Conservation (phyloP, 2,329 filamentous ascomycete species). For the Escovopsis sp. region DNA sequence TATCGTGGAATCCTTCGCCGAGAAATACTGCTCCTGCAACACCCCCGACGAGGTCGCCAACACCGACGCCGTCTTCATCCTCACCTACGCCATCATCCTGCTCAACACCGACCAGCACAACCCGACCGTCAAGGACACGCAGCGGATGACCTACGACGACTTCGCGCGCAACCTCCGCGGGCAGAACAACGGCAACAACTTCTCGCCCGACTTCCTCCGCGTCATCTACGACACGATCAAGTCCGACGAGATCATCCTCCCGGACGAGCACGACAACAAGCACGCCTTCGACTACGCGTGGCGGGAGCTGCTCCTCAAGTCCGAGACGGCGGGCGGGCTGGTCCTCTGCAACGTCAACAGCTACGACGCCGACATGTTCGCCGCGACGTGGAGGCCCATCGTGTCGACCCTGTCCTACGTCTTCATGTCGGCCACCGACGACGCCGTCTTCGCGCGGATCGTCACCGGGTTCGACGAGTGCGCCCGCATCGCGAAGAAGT, state of each 20-base stretch:
- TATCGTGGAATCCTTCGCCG: constrained; percentile 75
- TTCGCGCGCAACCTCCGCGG: constrained; percentile 85
- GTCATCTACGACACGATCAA: constrained; percentile 85
- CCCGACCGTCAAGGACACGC: constrained; percentile 63
- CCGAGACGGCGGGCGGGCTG: constrained; percentile 57
- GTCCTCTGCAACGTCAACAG: constrained; percentile 79
- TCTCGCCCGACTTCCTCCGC: constrained; percentile 67
- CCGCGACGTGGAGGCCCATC: constrained; percentile 87
- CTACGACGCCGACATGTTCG: constrained; percentile 96
- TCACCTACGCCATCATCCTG: constrained; percentile 95
- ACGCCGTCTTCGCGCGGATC: constrained; percentile 83
- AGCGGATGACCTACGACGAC: constrained; percentile 70
- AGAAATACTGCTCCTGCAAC: constrained; percentile 61
- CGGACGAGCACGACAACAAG: constrained; percentile 93
- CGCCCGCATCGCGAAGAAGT: constrained; percentile 76
- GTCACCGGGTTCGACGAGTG: constrained; percentile 94
- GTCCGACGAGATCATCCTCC: constrained; percentile 85
- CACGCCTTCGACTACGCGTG: constrained; percentile 95
- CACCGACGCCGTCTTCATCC: constrained; percentile 74
- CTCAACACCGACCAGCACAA: constrained; percentile 96
- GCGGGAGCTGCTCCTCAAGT: constrained; percentile 84
- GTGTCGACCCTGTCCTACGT: constrained; percentile 92
- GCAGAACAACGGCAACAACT: constrained; percentile 74
- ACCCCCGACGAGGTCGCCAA: constrained; percentile 63
- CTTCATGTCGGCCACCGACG: constrained; percentile 96